phyloP scores from a whole-genome alignment of 495 filamentous ascomycete genomes.

The Aspergillus incahuasiensis region DNA sequence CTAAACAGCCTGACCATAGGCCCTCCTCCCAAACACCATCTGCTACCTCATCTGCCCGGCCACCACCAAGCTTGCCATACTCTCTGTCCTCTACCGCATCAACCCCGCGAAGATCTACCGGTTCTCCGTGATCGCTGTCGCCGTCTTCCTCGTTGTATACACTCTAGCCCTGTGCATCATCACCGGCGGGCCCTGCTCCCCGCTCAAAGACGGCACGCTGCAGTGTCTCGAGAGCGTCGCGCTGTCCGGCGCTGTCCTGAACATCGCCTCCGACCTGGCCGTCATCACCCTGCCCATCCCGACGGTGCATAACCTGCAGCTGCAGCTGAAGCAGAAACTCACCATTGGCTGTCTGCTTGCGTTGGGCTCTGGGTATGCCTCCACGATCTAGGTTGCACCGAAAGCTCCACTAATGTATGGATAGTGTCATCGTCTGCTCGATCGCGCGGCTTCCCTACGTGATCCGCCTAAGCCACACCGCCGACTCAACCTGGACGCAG shows the following conservation, averaged over 20 bases:
- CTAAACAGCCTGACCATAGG: too few species aligned
- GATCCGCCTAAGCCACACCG: slow-evolving; percentile 8
- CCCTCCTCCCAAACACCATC: slow-evolving; percentile 14
- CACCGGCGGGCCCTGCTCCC: slow-evolving; percentile 19
- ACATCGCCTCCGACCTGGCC: slow-evolving; percentile 18
- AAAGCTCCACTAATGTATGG: neutral
- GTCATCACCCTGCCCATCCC: slow-evolving; percentile 18
- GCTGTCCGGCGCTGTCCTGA: slow-evolving; percentile 13
- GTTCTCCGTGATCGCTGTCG: slow-evolving; percentile 7
- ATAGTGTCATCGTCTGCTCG: slow-evolving; percentile 21
- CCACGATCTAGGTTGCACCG: too few species aligned
- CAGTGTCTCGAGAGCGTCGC: slow-evolving; percentile 20
- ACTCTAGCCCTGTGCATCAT: slow-evolving; percentile 18
- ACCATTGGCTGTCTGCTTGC: slow-evolving; percentile 17
- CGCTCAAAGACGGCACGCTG: slow-evolving; percentile 15
- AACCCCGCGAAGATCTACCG: slow-evolving; percentile 15
- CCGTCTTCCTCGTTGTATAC: slow-evolving; percentile 16
- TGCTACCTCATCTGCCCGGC: slow-evolving; percentile 13
- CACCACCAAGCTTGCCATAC: slow-evolving; percentile 17
- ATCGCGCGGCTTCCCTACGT: slow-evolving; percentile 23
- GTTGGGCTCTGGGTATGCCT: slow-evolving; percentile 18
- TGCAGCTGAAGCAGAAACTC: slow-evolving; percentile 17
- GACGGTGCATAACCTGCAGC: slow-evolving; percentile 16
- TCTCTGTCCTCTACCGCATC: slow-evolving; percentile 19
- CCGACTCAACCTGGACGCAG: slow-evolving; percentile 20